Base-by-base conservation (phyloP, 768 basidiomycete genomes). In the Dioszegia aurantiaca region DNA sequence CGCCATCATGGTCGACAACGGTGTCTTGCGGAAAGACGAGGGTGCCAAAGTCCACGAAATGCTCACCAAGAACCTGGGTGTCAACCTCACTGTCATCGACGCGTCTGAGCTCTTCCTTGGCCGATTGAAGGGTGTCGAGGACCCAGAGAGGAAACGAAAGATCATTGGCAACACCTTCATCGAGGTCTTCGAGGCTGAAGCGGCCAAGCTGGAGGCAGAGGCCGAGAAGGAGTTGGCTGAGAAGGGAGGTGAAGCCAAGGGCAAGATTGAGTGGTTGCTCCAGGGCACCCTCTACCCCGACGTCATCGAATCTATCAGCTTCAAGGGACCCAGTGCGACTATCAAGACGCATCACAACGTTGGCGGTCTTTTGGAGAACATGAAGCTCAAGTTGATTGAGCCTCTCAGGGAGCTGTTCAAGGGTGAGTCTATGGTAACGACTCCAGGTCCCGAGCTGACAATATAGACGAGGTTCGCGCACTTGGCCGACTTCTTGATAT, bases 331-430 rank as follows among this genome's bases (percentile, higher is more conserved):
- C 0, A 90, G 88, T 64, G 95, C 95, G 37, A 98, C 94, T 10
- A 99, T 99, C 82, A 99, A 99, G 82, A 98, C 95, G 2, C 95
- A 99, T 76, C 95, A 98, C 77, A 99, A 99, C 65, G 95, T 98
- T 64, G 95, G 95, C 27, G 94, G 94, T 2, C 80, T 99, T 51
- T 82, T 97, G 60, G 89, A 88, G 73, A 87, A 98, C 78, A 99
- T 98, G 95, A 95, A 91, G 77, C 83, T 99, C 68, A 98, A 98
- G 80, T 82, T 99, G 48, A 98, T 99, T 65, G 95, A 99, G 79
- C 95, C 95, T 19, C 80, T 99, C 36, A 83, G 95, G 33, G 95
- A 98, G 80, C 82, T 99, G 17, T 99, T 99, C 85, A 98, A 99
- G 81, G 95, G 94, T 90, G 64, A 23, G 80, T 74, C 47, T 23